Percentiles rank a stretch among this genome's conserved stretches.
Evolutionary conservation across 2,329 filamentous ascomycete species (phyloP).

Genomic region (Ophiostoma himal-ulmi): DNA sequence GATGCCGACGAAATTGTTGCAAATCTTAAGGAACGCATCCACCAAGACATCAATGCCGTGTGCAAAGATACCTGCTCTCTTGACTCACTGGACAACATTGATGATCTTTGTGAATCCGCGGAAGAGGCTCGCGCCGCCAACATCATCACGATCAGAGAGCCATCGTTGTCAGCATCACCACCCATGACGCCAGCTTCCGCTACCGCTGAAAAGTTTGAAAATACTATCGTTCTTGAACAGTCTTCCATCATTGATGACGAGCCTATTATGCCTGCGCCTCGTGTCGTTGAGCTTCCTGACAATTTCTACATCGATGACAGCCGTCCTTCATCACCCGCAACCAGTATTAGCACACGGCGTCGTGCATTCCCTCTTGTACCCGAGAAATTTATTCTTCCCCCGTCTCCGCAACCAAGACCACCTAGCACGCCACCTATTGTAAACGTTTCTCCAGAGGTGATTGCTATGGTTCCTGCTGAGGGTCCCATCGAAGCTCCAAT

Average conservation of each 20-base stretch:
- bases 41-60: slow-evolving; percentile 44
- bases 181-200: background rate
- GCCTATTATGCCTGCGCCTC: slow-evolving; percentile 3
- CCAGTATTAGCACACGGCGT: slow-evolving; percentile 16
- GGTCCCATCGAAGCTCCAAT: background rate
- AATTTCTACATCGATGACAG: slow-evolving; percentile 12
- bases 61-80: slow-evolving; percentile 49
- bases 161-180: background rate
- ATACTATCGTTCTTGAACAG: slow-evolving; percentile 11
- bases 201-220: background rate
- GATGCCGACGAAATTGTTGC: slow-evolving; percentile 38
- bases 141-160: background rate
- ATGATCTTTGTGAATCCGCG: background rate
- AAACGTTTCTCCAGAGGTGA: background rate
- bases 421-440: background rate
- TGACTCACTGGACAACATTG: slow-evolving; percentile 30
- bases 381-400: slow-evolving; percentile 21
- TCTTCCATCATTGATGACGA: background rate
- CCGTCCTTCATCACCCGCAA: slow-evolving; percentile 1
- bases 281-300: slow-evolving; percentile 25
- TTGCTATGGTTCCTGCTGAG: background rate
- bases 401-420: background rate
- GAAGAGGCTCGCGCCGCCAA: background rate
- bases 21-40: slow-evolving; percentile 42
- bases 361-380: slow-evolving; percentile 29